Conservation (phyloP, 495 filamentous ascomycete genomes). For the Lichina pygmaea region DNA sequence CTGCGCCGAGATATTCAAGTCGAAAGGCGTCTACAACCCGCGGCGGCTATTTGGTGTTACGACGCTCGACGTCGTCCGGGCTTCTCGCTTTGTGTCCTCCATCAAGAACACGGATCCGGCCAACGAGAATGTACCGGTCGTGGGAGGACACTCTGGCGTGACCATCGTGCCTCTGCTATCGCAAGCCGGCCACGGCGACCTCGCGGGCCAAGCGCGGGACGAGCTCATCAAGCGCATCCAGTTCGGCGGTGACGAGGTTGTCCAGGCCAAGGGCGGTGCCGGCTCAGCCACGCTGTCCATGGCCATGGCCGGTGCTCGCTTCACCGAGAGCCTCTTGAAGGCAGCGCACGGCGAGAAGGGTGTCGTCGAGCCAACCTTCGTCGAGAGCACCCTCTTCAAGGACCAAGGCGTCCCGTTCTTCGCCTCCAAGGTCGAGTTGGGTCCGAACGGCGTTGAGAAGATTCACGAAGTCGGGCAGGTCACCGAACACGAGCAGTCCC, state of each 20-base stretch:
- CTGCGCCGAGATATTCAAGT: conserved; percentile 87
- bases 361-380: conserved; percentile 86
- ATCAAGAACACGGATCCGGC: conserved; percentile 71
- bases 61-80: conserved; percentile 95
- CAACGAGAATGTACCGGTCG: conserved; percentile 78
- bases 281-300: conserved; percentile 96
- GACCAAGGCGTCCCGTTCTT: conserved; percentile 92
- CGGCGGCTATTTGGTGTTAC: conserved; percentile 97
- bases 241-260: conserved; percentile 98
- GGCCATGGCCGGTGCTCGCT: conserved; percentile 94
- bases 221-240: conserved; percentile 83
- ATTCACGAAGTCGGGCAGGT: conserved; percentile 63
- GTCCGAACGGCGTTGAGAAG: conserved; percentile 86
- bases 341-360: conserved; percentile 85
- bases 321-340: conserved; percentile 83
- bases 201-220: conserved; percentile 44
- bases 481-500: conserved; percentile 61
- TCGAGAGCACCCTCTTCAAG: conserved; percentile 93
- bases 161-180: conserved; percentile 96
- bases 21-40: conserved; percentile 83
- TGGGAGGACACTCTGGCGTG: conserved; percentile 90
- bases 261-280: conserved; percentile 95
- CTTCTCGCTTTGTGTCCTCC: conserved; percentile 87
- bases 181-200: conserved; percentile 66
- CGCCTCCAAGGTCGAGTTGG: conserved; percentile 76